A percentile compares a stretch with the other conserved stretches of the same genome.
Conservation (phyloP, 2,329 filamentous ascomycete genomes). For the Alternaria postmessia region DNA sequence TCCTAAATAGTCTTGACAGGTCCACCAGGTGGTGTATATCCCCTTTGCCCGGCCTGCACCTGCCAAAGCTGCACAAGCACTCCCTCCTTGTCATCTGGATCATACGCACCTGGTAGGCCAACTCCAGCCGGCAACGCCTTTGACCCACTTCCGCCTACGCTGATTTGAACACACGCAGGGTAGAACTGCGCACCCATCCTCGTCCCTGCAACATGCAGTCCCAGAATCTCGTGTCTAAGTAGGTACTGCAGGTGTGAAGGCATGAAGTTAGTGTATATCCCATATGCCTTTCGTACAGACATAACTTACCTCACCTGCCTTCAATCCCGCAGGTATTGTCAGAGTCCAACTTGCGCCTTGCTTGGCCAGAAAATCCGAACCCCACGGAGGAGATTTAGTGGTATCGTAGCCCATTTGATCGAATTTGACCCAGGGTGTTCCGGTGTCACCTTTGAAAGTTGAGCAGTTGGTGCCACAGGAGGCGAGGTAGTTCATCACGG, state of each 20-base stretch:
- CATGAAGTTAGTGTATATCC: too few relatives aligned
- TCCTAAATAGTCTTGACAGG: conserved; percentile 22
- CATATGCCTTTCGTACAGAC: too few relatives aligned
- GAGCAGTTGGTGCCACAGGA: conserved; percentile 43
- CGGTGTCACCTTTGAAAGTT: conserved; percentile 46
- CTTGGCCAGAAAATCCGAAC: conserved; percentile 45
- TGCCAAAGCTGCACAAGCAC: conserved; percentile 28
- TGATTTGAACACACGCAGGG: conserved; percentile 27
- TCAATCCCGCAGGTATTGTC: conserved; percentile 40
- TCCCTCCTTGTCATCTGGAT: conserved; percentile 29
- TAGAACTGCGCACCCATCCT: conserved; percentile 32
- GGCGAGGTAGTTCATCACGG: conserved; percentile 51
- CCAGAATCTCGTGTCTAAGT: conserved; percentile 31
- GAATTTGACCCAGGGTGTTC: conserved; percentile 51
- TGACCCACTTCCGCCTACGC: conserved; percentile 20
- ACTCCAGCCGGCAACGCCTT: conserved; percentile 25
- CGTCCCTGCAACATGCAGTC: conserved; percentile 5
- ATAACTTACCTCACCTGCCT: conserved; percentile 31
- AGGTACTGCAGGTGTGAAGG: conserved; percentile 11
- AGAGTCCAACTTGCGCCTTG: conserved; percentile 46
- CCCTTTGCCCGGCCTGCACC: conserved; percentile 19
- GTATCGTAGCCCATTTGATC: conserved; percentile 46
- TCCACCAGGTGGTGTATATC: conserved; percentile 29
- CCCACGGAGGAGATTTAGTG: conserved; percentile 45
- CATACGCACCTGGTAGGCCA: conserved; percentile 32